A percentile compares a stretch with the other conserved stretches of the same genome.
These are phyloP conservation scores for Podospora anserina DNA, from an alignment of 495 filamentous ascomycete species.

Conservation along the genomic window DNA sequence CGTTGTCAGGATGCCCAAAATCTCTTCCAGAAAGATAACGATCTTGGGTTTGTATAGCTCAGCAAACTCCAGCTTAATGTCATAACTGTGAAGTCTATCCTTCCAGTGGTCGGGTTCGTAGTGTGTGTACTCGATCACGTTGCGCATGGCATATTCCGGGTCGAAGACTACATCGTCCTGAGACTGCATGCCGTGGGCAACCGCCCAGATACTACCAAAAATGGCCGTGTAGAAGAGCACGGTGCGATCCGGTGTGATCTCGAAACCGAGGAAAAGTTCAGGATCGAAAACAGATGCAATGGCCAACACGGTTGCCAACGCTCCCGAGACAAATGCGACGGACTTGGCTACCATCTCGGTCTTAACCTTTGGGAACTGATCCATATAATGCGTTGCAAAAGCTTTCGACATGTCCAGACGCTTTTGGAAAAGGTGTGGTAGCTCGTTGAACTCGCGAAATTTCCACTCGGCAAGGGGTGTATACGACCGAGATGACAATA, in stretches of 20 bases:
- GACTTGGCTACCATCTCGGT: conserved; percentile 77
- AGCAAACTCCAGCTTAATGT: conserved; percentile 79
- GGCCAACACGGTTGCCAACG: conserved; percentile 77
- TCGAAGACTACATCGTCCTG: conserved; percentile 90
- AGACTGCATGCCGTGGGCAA: conserved; percentile 73
- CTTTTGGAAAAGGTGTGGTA: conserved; percentile 85
- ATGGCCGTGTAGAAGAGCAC: conserved; percentile 76
- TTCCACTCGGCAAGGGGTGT: conserved; percentile 96
- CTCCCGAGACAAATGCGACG: conserved; percentile 80
- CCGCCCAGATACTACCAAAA: conserved; percentile 71
- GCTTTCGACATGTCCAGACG: conserved; percentile 92
- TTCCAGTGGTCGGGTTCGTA: conserved; percentile 88
- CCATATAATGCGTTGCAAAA: conserved; percentile 84
- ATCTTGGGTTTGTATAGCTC: conserved; percentile 83
- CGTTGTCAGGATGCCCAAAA: conserved; percentile 86
- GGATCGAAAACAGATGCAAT: conserved; percentile 79
- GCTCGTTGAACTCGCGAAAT: conserved; percentile 96
- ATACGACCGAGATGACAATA: conserved; percentile 74
- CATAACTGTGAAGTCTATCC: conserved; percentile 81
- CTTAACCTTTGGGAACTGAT: conserved; percentile 96
- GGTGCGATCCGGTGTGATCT: conserved; percentile 79
- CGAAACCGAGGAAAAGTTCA: conserved; percentile 86
- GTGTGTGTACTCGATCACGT: conserved; percentile 87
- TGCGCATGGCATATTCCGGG: conserved; percentile 80
- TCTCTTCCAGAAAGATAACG: conserved; percentile 86